Conservation (phyloP, 306 rosid genomes). For the Elaeagnus macrophylla region DNA sequence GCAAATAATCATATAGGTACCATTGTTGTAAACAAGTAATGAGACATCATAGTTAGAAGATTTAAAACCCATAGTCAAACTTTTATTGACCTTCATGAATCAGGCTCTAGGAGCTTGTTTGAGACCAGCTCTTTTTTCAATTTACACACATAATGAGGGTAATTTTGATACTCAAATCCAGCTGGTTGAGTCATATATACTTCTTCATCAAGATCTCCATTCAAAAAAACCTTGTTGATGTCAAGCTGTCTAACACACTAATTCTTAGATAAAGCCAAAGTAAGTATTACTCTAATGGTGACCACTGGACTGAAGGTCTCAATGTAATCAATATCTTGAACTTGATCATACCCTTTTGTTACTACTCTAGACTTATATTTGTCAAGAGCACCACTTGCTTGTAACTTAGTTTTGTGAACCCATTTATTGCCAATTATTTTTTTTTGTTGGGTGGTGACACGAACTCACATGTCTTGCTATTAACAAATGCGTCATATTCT, state of each 20-base stretch:
- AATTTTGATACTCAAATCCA: not conserved
- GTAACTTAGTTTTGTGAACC: not conserved
- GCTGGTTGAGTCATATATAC: not conserved
- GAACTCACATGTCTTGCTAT: not conserved
- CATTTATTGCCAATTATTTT: not conserved
- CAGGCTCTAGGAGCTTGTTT: not conserved
- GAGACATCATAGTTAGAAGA: not conserved
- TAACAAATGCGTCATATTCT: too few species aligned
- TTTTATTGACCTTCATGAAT: not conserved
- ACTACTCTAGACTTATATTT: not conserved
- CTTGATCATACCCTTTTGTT: not conserved
- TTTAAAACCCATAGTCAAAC: not conserved
- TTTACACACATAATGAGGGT: not conserved
- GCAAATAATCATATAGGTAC: too few species aligned
- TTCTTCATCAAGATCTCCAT: not conserved
- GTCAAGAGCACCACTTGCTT: not conserved
- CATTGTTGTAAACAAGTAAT: too few species aligned
- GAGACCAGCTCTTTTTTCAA: not conserved
- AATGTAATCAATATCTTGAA: not conserved
- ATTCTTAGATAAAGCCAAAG: accelerated
- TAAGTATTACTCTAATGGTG: not conserved
- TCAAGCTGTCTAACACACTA: not conserved
- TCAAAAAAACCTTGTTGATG: not conserved
- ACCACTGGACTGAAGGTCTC: not conserved
- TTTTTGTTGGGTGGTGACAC: not conserved